These are phyloP conservation scores for Paraphoma chrysanthemicola DNA, from an alignment of 2,329 filamentous ascomycete genomes.

Conservation along the genomic window DNA sequence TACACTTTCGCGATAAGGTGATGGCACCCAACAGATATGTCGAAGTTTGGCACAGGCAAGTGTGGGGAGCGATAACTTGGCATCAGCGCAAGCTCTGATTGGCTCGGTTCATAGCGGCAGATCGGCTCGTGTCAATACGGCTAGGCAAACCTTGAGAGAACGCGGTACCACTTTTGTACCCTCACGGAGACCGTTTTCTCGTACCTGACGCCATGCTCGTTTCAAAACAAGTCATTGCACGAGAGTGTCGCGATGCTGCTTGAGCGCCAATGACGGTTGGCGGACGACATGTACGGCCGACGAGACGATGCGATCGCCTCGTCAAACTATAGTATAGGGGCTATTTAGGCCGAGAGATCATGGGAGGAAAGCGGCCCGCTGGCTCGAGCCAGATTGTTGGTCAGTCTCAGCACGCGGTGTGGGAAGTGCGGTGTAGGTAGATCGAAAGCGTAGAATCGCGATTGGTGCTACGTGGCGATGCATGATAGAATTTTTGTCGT, in stretches of 20 bases:
- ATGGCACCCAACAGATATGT: too few relatives aligned
- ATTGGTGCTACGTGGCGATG: constrained; percentile 22
- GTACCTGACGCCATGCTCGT: neutral
- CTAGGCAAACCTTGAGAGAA: neutral
- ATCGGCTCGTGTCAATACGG: neutral
- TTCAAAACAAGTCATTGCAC: neutral
- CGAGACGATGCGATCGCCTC: neutral
- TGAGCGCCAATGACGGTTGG: neutral
- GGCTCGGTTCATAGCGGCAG: neutral
- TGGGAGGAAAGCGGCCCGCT: neutral
- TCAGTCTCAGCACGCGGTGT: neutral
- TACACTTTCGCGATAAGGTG: too few relatives aligned
- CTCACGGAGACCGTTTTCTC: neutral
- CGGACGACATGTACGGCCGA: neutral
- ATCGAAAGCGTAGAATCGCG: constrained; percentile 13
- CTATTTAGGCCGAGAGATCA: neutral
- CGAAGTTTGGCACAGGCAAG: neutral
- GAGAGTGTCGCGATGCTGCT: neutral
- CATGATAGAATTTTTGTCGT: constrained; percentile 7
- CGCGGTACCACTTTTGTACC: neutral
- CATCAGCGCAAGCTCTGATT: neutral
- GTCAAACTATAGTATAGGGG: neutral
- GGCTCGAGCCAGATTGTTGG: neutral
- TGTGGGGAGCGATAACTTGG: neutral
- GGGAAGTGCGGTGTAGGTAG: constrained; percentile 6